Evolutionary conservation across 352 stramenopile species (phyloP).

Genomic region (Globisporangium sylvaticum): DNA sequence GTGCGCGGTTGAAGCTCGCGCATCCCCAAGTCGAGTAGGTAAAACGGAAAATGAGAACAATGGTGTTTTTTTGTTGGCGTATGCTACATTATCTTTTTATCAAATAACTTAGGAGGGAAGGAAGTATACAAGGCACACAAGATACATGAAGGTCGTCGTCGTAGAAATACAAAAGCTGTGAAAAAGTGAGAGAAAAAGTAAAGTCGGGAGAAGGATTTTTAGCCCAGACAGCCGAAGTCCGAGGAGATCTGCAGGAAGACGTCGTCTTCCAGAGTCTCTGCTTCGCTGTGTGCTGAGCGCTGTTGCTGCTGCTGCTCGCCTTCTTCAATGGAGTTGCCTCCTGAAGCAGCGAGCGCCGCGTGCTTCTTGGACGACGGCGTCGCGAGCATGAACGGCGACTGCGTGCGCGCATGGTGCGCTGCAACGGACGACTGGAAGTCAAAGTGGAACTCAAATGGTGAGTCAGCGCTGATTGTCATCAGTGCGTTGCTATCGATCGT

Average conservation of each 20-base stretch:
- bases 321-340: not conserved
- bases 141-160: not conserved
- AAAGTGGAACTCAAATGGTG: constrained; percentile 20
- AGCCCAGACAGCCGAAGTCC: constrained; percentile 81
- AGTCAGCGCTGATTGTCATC: constrained; percentile 6
- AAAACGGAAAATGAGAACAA: not conserved
- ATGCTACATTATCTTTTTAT: constrained; percentile 12
- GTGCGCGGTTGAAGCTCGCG: constrained; percentile 28
- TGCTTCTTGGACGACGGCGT: constrained; percentile 15
- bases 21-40: not conserved
- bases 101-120: constrained; percentile 10
- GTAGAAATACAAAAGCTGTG: constrained; percentile 11
- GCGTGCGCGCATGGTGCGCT: constrained; percentile 26
- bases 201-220: constrained; percentile 3
- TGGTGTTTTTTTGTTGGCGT: constrained; percentile 14
- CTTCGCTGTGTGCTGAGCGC: constrained; percentile 15
- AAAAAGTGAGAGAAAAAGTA: not conserved
- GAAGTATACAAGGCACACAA: not conserved
- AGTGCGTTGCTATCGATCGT: not conserved
- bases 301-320: constrained; percentile 14
- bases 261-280: constrained; percentile 54
- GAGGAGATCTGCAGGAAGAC: constrained; percentile 84
- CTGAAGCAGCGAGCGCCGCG: constrained; percentile 1
- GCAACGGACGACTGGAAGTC: constrained; percentile 46
- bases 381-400: constrained; percentile 26